Conservation (phyloP, 192 early-diverging fungal genomes). For the Rhizophagus sp. region DNA sequence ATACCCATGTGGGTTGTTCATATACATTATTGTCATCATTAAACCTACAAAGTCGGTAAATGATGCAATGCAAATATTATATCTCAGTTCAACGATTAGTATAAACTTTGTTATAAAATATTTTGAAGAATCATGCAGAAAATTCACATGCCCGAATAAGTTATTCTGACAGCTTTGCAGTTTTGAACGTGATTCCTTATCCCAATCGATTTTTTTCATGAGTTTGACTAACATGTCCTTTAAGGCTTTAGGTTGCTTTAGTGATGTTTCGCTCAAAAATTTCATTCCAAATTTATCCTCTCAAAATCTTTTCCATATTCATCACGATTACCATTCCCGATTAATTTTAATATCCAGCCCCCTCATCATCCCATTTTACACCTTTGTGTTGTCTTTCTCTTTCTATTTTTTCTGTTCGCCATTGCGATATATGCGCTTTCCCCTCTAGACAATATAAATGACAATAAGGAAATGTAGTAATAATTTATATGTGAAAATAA, state of each 20-base stretch:
- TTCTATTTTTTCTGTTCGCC: slow-evolving; percentile 8
- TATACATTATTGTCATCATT: slow-evolving; percentile 25
- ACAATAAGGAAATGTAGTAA: slow-evolving; percentile 1
- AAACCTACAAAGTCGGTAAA: slow-evolving; percentile 11
- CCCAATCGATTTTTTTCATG: slow-evolving; percentile 28
- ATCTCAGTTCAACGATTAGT: no score
- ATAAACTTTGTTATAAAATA: slow-evolving; percentile 9
- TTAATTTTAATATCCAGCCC: slow-evolving; percentile 23
- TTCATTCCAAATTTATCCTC: slow-evolving; percentile 25
- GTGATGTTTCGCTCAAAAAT: slow-evolving; percentile 16
- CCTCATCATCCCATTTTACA: neutral
- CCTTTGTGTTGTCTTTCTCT: slow-evolving; percentile 1
- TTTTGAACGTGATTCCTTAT: slow-evolving; percentile 13
- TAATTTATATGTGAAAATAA: neutral
- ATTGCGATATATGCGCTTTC: slow-evolving; percentile 27
- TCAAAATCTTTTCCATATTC: slow-evolving; percentile 18
- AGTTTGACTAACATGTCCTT: slow-evolving; percentile 32
- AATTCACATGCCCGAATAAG: slow-evolving; percentile 22
- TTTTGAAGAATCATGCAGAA: neutral
- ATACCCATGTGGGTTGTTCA: slow-evolving; percentile 25
- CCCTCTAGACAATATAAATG: neutral
- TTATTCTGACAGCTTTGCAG: slow-evolving; percentile 2
- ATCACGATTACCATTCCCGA: slow-evolving; percentile 13
- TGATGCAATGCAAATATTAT: no score
- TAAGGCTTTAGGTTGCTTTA: slow-evolving; percentile 17